phyloP scores from a whole-genome alignment of 2,329 filamentous ascomycete species.

The Delphinella strobiligena region DNA sequence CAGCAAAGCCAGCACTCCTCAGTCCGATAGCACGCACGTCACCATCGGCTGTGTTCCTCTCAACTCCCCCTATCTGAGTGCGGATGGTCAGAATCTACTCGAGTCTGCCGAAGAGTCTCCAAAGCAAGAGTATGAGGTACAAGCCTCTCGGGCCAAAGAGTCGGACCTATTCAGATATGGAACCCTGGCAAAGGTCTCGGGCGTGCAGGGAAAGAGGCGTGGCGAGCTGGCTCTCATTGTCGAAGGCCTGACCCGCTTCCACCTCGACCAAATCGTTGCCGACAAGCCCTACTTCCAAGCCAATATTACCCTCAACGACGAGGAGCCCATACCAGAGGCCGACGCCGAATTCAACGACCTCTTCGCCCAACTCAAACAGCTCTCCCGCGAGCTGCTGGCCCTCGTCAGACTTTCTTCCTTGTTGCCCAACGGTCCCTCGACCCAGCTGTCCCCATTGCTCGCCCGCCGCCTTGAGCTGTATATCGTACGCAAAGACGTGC shows the following conservation, averaged over 20 bases:
- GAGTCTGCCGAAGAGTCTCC: constrained; percentile 42
- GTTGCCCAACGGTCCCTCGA: constrained; percentile 55
- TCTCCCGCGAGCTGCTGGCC: constrained; percentile 76
- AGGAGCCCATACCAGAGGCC: constrained; percentile 35
- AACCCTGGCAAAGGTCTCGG: constrained; percentile 47
- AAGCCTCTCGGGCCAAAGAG: constrained; percentile 30
- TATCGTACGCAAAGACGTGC: constrained; percentile 68
- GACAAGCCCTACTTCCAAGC: constrained; percentile 81
- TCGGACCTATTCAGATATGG: constrained; percentile 71
- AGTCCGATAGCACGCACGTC: constrained; percentile 53
- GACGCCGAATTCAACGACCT: constrained; percentile 56
- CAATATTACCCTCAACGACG: constrained; percentile 58
- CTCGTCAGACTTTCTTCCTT: constrained; percentile 75
- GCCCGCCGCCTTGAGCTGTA: constrained; percentile 77
- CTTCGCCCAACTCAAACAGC: constrained; percentile 70
- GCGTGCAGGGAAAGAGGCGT: constrained; percentile 34
- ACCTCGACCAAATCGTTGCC: constrained; percentile 59
- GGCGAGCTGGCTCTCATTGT: constrained; percentile 69
- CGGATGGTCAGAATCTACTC: constrained; percentile 64
- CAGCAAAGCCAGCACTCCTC: constrained; percentile 55
- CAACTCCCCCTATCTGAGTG: constrained; percentile 59
- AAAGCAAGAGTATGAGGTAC: constrained; percentile 42
- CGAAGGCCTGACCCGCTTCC: constrained; percentile 69
- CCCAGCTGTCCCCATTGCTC: constrained; percentile 67
- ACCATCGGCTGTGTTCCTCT: constrained; percentile 82